These are phyloP conservation scores for Colletotrichum cereale DNA, from an alignment of 2,329 filamentous ascomycete species.

Conservation along the genomic window DNA sequence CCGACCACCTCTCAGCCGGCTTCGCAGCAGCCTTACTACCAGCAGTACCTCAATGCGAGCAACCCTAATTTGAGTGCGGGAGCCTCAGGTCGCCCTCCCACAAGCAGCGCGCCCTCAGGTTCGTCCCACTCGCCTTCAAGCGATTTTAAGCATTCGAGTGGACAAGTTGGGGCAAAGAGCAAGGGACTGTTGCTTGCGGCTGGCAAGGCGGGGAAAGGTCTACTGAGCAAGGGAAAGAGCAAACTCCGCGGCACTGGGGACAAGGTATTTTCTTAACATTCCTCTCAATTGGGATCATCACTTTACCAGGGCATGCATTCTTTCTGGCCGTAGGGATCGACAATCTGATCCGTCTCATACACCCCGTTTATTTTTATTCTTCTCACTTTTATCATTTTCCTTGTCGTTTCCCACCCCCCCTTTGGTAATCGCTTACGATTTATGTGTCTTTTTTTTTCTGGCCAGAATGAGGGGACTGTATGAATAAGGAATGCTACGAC, in stretches of 20 bases:
- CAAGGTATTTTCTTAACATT: slow-evolving; percentile 85
- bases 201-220: slow-evolving; percentile 88
- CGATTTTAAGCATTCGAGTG: slow-evolving; percentile 66
- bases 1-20: slow-evolving; percentile 45
- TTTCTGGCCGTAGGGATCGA: slow-evolving; percentile 41
- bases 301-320: slow-evolving; percentile 43
- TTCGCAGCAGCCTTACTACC: slow-evolving; percentile 64
- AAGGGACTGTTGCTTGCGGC: slow-evolving; percentile 91
- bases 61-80: slow-evolving; percentile 48
- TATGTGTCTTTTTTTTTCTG: slow-evolving; percentile 43
- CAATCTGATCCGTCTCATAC: slow-evolving; percentile 30
- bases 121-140: slow-evolving; percentile 56
- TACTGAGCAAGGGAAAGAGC: slow-evolving; percentile 91
- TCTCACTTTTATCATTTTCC: slow-evolving; percentile 5
- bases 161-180: slow-evolving; percentile 82
- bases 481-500: slow-evolving; percentile 59
- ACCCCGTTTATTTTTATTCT: slow-evolving; percentile 34
- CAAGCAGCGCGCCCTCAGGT: slow-evolving; percentile 52
- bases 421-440: slow-evolving; percentile 29
- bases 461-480: slow-evolving; percentile 51
- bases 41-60: slow-evolving; percentile 68
- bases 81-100: slow-evolving; percentile 47
- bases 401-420: slow-evolving; percentile 40
- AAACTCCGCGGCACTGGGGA: slow-evolving; percentile 81
- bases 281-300: slow-evolving; percentile 45